phyloP scores from a whole-genome alignment of 106 monocot genomes.

The Acanthochlamys bracteata region DNA sequence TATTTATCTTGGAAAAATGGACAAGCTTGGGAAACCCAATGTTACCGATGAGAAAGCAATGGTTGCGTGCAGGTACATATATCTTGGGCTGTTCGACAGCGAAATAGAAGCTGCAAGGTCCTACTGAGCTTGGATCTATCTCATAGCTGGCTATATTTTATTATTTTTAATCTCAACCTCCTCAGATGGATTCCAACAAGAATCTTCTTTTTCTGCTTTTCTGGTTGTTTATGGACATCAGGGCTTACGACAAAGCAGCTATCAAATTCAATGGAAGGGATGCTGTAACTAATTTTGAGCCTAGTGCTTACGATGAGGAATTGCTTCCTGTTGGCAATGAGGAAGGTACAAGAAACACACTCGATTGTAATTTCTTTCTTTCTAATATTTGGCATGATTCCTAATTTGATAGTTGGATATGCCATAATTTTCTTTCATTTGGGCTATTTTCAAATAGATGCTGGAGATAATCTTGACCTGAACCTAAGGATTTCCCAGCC shows the following conservation, averaged over 20 bases:
- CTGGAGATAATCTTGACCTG: conserved; percentile 44
- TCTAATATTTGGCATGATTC: not conserved
- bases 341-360: conserved; percentile 31
- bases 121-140: conserved; percentile 10
- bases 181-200: conserved; percentile 2
- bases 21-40: conserved; percentile 1
- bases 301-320: conserved; percentile 63
- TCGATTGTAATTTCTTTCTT: not conserved
- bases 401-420: not conserved
- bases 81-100: conserved; percentile 82
- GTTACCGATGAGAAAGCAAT: conserved; percentile 26
- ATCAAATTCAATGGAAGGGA: conserved; percentile 75
- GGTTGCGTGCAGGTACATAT: conserved; percentile 77
- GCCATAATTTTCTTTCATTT: not conserved
- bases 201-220: conserved; percentile 14
- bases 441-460: conserved; percentile 15
- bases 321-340: conserved; percentile 23
- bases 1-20: not conserved
- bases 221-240: conserved; percentile 17
- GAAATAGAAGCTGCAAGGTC: conserved; percentile 89
- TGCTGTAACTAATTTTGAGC: conserved; percentile 85
- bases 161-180: conserved; percentile 1
- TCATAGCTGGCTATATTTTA: conserved; percentile 5
- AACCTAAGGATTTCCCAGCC: conserved; percentile 75
- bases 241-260: conserved; percentile 81